A percentile compares a stretch with the other conserved stretches of the same genome.
Evolutionary conservation across 768 basidiomycete genomes (phyloP).

Genomic region (Amanita phalloides): DNA sequence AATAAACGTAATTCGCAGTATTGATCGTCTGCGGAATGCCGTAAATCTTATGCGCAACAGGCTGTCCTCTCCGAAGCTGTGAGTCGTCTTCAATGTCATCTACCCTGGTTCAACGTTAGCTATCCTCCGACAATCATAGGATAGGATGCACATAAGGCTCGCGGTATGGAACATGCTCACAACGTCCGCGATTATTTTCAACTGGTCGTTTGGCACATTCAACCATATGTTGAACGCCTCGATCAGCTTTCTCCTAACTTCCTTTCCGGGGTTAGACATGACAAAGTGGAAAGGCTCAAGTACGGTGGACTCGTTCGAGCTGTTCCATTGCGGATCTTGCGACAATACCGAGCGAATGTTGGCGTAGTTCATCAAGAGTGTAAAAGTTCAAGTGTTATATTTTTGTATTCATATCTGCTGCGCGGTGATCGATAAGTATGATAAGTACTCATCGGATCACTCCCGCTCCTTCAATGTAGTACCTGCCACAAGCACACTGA

Average conservation of each 20-base stretch:
- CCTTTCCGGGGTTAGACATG: conserved; percentile 81
- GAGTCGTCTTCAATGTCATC: conserved; percentile 94
- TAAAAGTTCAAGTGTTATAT: background rate
- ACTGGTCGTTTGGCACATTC: conserved; percentile 60
- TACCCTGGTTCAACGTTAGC: conserved; percentile 37
- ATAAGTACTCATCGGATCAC: too few relatives aligned
- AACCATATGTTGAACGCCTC: conserved; percentile 94
- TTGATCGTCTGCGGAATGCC: conserved; percentile 97
- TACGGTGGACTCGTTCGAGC: conserved; percentile 27
- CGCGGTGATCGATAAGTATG: too few relatives aligned
- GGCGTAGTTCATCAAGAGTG: conserved; percentile 3
- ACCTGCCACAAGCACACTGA: too few relatives aligned
- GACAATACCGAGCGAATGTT: conserved; percentile 3
- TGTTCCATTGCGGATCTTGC: background rate
- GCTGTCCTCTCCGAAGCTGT: conserved; percentile 75
- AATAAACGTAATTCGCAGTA: conserved; percentile 94
- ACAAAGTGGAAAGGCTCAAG: conserved; percentile 87
- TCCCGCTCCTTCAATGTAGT: too few relatives aligned
- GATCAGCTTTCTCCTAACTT: conserved; percentile 79
- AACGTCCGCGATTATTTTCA: conserved; percentile 65
- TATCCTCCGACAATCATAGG: background rate
- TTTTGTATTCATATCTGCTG: too few relatives aligned
- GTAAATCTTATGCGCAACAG: conserved; percentile 94
- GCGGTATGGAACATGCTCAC: conserved; percentile 94
- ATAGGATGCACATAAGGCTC: conserved; percentile 62